Percentiles rank a stretch among this genome's conserved stretches.
These are phyloP conservation scores for Kodamaea derodonti DNA, from an alignment of 1,139 yeast genomes.

Conservation along the genomic window DNA sequence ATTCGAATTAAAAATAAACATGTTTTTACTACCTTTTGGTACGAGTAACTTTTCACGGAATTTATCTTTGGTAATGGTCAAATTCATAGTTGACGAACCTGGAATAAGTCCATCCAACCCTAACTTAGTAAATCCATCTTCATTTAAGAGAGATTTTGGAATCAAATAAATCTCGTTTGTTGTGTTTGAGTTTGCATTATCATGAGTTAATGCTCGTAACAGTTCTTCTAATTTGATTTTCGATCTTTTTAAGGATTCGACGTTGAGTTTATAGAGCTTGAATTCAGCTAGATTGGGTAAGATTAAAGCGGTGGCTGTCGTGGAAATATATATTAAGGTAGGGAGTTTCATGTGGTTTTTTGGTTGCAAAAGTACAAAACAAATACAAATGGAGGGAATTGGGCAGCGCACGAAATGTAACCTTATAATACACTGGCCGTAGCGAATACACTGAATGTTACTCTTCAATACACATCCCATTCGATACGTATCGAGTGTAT, in stretches of 20 bases:
- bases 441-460: no score
- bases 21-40: constrained; percentile 28
- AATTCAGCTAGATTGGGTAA: background rate
- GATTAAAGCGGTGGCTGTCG: background rate
- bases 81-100: constrained; percentile 4
- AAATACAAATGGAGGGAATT: no score
- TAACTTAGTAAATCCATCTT: constrained; percentile 16
- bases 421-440: no score
- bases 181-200: background rate
- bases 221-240: background rate
- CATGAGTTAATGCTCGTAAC: background rate
- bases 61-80: constrained; percentile 8
- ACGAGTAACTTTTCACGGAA: constrained; percentile 12
- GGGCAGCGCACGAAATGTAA: no score
- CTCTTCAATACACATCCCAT: no score
- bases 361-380: no score
- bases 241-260: background rate
- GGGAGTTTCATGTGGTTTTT: background rate
- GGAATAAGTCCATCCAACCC: constrained; percentile 18
- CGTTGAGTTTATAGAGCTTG: background rate
- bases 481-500: no score
- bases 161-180: constrained; percentile 10
- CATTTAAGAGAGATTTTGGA: constrained; percentile 20
- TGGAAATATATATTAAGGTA: background rate
- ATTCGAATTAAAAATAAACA: constrained; percentile 33